Percentiles rank a stretch among this genome's conserved stretches.
These are phyloP conservation scores for Malassezia japonica DNA, from an alignment of 1,284 basidiomycete genomes.

Conservation along the genomic window DNA sequence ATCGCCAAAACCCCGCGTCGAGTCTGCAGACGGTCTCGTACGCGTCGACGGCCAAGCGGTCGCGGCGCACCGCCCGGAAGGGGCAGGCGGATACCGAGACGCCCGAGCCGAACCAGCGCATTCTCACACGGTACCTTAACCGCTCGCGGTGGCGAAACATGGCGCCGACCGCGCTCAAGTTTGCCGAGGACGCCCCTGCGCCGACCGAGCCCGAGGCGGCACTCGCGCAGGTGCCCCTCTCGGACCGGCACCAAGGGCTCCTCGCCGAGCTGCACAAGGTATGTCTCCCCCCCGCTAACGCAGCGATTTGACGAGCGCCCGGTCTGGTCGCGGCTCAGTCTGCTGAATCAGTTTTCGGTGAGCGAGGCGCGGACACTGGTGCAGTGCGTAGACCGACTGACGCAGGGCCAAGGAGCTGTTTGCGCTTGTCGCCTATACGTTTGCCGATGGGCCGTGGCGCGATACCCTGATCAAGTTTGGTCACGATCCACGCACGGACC, in stretches of 20 bases:
- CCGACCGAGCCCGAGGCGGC: slow-evolving; percentile 1
- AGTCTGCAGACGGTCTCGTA: slow-evolving; percentile 22
- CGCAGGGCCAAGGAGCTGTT: slow-evolving; percentile 51
- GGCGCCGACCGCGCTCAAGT: slow-evolving; percentile 17
- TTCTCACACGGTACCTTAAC: slow-evolving; percentile 13
- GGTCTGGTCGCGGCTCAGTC: slow-evolving; percentile 73
- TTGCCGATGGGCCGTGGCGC: slow-evolving; percentile 85
- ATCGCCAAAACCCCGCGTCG: slow-evolving; percentile 25
- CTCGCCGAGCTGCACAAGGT: slow-evolving; percentile 13
- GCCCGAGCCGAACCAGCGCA: not conserved
- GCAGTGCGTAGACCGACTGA: slow-evolving; percentile 38
- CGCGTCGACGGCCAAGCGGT: slow-evolving; percentile 3
- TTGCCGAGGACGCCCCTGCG: not conserved
- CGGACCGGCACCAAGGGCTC: slow-evolving; percentile 7
- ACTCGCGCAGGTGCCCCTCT: not conserved
- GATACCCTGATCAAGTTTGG: slow-evolving; percentile 76
- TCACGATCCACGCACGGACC: slow-evolving; percentile 74
- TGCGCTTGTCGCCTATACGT: slow-evolving; percentile 61
- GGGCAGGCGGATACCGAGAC: slow-evolving; percentile 4
- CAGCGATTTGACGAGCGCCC: slow-evolving; percentile 59
- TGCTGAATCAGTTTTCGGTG: slow-evolving; percentile 71
- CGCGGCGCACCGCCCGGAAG: slow-evolving; percentile 12
- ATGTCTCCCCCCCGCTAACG: not conserved
- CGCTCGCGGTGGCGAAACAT: slow-evolving; percentile 17
- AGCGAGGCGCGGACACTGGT: slow-evolving; percentile 61